phyloP scores from a whole-genome alignment of 768 basidiomycete genomes.

The Rhizopogon vesiculosus region DNA sequence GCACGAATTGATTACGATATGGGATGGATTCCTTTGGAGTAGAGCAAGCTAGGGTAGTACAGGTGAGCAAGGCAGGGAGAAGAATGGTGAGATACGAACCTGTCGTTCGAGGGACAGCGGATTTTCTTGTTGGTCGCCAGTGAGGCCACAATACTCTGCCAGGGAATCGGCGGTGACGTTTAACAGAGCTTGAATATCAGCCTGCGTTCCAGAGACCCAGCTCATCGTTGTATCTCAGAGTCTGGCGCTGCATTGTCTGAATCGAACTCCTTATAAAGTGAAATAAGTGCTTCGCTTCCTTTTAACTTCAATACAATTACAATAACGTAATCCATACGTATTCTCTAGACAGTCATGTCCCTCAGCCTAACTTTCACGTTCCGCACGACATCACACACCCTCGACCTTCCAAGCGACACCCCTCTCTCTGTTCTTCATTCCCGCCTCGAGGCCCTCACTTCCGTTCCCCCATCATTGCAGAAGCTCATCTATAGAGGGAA shows the following conservation, averaged over 20 bases:
- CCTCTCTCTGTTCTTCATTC: conserved; percentile 49
- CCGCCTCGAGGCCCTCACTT: conserved; percentile 57
- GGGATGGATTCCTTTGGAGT: conserved; percentile 20
- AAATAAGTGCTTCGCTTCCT: no score
- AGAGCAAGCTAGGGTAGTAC: conserved; percentile 20
- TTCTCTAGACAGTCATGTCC: no score
- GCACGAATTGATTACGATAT: conserved; percentile 6
- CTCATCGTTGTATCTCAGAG: background rate
- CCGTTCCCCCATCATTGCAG: conserved; percentile 60
- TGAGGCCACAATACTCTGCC: conserved; percentile 10
- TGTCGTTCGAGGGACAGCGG: conserved; percentile 4
- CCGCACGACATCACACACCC: conserved; percentile 41
- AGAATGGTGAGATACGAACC: conserved; percentile 2
- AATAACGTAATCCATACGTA: no score
- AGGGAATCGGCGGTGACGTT: conserved; percentile 10
- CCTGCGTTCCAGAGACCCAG: background rate
- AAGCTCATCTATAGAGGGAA: conserved; percentile 75
- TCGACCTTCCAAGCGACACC: conserved; percentile 46
- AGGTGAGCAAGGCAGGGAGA: background rate
- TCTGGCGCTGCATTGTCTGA: no score
- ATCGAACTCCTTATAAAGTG: no score
- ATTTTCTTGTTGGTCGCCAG: conserved; percentile 9
- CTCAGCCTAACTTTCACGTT: conserved; percentile 30
- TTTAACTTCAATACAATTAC: no score
- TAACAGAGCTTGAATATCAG: conserved; percentile 2